Conservation (phyloP, 257 asterid genomes). For the Dorcoceras hygrometricum region DNA sequence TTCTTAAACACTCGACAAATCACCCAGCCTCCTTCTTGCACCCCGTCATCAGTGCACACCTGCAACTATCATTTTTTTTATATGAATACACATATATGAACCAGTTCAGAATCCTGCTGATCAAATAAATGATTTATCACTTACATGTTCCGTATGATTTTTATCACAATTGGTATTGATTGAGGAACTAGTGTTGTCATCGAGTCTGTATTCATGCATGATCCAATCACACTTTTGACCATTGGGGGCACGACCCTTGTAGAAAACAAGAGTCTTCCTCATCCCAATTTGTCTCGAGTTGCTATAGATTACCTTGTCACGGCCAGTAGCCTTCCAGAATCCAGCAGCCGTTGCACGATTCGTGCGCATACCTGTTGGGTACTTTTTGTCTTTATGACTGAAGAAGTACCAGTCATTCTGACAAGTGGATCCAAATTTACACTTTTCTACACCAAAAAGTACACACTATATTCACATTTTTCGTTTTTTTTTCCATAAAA, state of each 20-base stretch:
- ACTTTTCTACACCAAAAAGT: constrained; percentile 35
- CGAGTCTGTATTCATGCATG: constrained; percentile 62
- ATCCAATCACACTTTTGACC: constrained; percentile 68
- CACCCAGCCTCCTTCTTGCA: constrained; percentile 64
- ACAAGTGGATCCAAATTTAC: constrained; percentile 53
- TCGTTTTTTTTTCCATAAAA: background rate
- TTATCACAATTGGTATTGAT: background rate
- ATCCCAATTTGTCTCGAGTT: constrained; percentile 44
- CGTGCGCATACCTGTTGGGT: constrained; percentile 63
- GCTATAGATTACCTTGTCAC: constrained; percentile 56
- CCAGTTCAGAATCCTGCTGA: background rate
- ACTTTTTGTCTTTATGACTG: constrained; percentile 68
- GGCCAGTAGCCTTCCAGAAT: constrained; percentile 74
- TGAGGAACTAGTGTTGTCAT: constrained; percentile 25
- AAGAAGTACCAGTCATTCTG: constrained; percentile 69
- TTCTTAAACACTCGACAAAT: constrained; percentile 61
- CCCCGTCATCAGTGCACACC: constrained; percentile 29
- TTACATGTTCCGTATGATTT: constrained; percentile 22
- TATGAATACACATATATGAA: background rate
- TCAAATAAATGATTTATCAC: background rate
- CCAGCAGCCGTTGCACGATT: constrained; percentile 64
- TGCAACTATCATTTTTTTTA: constrained; percentile 1
- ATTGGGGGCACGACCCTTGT: constrained; percentile 69
- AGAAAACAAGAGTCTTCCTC: constrained; percentile 72
- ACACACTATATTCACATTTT: background rate